These are phyloP conservation scores for Bipolaris cookei DNA, from an alignment of 2,329 filamentous ascomycete species.

Conservation along the genomic window DNA sequence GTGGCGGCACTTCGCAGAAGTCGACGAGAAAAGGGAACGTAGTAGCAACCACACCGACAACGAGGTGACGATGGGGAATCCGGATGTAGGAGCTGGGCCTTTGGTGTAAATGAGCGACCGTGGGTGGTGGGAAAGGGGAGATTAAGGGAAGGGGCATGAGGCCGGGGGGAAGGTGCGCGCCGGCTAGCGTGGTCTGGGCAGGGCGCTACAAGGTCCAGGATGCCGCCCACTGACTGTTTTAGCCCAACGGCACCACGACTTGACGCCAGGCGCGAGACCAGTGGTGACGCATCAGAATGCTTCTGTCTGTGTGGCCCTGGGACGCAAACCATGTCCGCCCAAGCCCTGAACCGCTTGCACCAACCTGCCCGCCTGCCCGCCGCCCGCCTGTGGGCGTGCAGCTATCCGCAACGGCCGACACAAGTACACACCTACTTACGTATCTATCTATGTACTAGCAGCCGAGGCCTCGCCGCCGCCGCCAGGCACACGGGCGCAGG, in stretches of 20 bases:
- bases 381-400: conserved; percentile 7
- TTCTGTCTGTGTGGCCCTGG: conserved; percentile 10
- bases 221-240: conserved; percentile 14
- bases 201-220: conserved; percentile 11
- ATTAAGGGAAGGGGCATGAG: conserved; percentile 44
- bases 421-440: conserved; percentile 7
- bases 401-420: conserved; percentile 14
- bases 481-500: too few species aligned
- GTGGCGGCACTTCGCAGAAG: conserved; percentile 52
- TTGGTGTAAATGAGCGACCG: conserved; percentile 46
- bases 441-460: not conserved
- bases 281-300: conserved; percentile 26
- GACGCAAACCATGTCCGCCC: conserved; percentile 19
- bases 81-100: conserved; percentile 40
- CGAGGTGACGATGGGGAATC: conserved; percentile 45
- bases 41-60: conserved; percentile 47
- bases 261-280: conserved; percentile 25
- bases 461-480: conserved; percentile 12
- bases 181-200: conserved; percentile 16
- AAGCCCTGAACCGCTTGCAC: conserved; percentile 1
- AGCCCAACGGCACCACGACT: conserved; percentile 25
- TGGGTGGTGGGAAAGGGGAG: conserved; percentile 38
- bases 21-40: conserved; percentile 47
- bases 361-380: not conserved
- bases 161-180: conserved; percentile 37